phyloP scores from a whole-genome alignment of 2,329 filamentous ascomycete species.

The Blastomyces parvus region DNA sequence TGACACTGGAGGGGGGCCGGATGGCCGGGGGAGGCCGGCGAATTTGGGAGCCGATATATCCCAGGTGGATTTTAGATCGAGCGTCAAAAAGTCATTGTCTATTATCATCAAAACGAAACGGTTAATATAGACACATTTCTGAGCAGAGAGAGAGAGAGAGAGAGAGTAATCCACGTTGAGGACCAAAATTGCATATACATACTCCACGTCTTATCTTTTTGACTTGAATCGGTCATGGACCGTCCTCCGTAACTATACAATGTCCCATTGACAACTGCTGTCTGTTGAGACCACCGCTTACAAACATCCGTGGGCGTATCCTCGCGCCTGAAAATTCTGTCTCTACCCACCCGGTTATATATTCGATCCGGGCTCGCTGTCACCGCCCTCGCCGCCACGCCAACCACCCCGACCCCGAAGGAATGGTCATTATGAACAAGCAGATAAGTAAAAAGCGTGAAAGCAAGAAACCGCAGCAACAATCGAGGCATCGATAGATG shows the following conservation, averaged over 20 bases:
- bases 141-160: background rate
- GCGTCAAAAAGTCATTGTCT: slow-evolving; percentile 61
- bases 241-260: slow-evolving; percentile 68
- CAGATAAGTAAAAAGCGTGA: background rate
- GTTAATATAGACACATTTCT: background rate
- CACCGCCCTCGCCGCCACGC: background rate
- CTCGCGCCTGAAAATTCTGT: slow-evolving; percentile 14
- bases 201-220: slow-evolving; percentile 61
- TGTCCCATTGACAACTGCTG: slow-evolving; percentile 62
- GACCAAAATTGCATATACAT: slow-evolving; percentile 23
- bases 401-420: background rate
- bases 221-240: slow-evolving; percentile 47
- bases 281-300: slow-evolving; percentile 57
- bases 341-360: background rate
- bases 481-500: slow-evolving; percentile 1
- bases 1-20: slow-evolving; percentile 60
- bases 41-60: slow-evolving; percentile 54
- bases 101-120: background rate
- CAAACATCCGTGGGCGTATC: slow-evolving; percentile 50
- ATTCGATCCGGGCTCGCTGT: background rate
- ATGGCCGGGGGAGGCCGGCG: slow-evolving; percentile 53
- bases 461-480: slow-evolving; percentile 3
- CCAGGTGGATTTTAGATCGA: slow-evolving; percentile 69
- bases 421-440: background rate
- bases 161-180: background rate